Base-by-base conservation (phyloP, 139 green algal genomes). In the Edaphochlamys debaryana region DNA sequence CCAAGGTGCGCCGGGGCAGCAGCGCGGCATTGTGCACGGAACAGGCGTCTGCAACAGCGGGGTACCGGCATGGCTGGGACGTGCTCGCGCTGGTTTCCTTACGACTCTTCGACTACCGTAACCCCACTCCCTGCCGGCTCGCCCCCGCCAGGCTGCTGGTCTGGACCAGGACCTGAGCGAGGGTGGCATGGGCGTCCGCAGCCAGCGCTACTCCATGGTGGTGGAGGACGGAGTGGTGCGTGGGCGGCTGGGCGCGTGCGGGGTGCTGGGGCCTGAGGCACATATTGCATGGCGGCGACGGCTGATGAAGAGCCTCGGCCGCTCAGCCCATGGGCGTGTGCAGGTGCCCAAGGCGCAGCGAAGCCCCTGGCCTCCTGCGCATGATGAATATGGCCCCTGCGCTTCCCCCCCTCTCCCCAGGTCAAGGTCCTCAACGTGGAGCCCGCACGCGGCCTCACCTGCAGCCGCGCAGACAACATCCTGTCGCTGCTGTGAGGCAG, bases 361-460 rank as follows among this genome's bases (percentile, higher is more conserved):
- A 54, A 23, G 11, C 48, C 11, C 48, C 48, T 54, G 11, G 11
- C 15, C 11, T 15, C 11, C 20, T 60, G 69, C 20, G n/a, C 45
- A 17, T 73, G 62, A 8, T 69, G 11, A 19, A 19, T 69, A 19
- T 13, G 9, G 62, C n/a, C 62, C n/a, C 9, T 13, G 62, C 62
- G n/a, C 20, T 11, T 36, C 62, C 30, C 13, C 62, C 17, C 15
- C 22, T 60, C 11, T 11, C 48, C 48, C 20, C 45, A 86, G 80
- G 56, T 86, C 50, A 86, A 76, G 29, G 71, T 90, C n/a, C 82
- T 98, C 17, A 98, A 99, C 88, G 77, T 99, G 70, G 97, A 99
- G 87, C 95, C 99, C 86, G 97, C 97, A 22, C 96, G 97, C 58
- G 97, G 94, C 0, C 99, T 99, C 89, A 99, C 95, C 25, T 90